A percentile compares a stretch with the other conserved stretches of the same genome.
Conservation (phyloP, 2,329 filamentous ascomycete species). For the Fusarium sp. region DNA sequence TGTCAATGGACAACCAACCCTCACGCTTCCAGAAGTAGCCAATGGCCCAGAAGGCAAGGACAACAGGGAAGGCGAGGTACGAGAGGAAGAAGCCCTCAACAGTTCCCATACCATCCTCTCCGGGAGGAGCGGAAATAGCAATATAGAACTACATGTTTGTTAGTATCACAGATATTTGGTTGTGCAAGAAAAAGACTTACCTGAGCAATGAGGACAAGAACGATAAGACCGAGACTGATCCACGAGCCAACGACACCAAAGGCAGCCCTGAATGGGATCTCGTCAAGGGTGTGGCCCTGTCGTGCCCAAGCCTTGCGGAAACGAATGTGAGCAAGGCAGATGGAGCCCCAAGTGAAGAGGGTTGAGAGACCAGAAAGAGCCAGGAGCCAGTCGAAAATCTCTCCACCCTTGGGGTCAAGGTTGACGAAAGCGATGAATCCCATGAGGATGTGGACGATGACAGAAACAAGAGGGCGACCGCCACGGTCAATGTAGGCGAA, state of each 20-base stretch:
- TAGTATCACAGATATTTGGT: neutral
- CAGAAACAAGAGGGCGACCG: constrained; percentile 61
- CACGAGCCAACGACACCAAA: constrained; percentile 73
- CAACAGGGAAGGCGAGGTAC: constrained; percentile 65
- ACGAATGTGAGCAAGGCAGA: constrained; percentile 71
- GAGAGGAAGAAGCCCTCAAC: constrained; percentile 66
- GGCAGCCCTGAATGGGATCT: constrained; percentile 72
- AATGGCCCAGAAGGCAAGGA: constrained; percentile 65
- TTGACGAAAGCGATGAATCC: constrained; percentile 63
- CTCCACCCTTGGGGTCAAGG: constrained; percentile 57
- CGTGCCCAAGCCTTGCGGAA: constrained; percentile 71
- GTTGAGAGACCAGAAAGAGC: constrained; percentile 71
- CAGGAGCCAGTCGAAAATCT: constrained; percentile 73
- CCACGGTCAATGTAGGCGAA: constrained; percentile 65
- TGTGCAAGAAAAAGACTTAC: constrained; percentile 48
- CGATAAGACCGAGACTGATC: constrained; percentile 68
- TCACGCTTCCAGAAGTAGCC: constrained; percentile 75
- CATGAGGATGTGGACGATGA: constrained; percentile 57
- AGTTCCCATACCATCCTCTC: constrained; percentile 49
- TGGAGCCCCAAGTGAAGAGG: constrained; percentile 74
- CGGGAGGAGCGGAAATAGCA: constrained; percentile 55
- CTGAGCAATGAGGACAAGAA: constrained; percentile 66
- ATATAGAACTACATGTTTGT: constrained; percentile 57
- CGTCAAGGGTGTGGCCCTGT: constrained; percentile 70
- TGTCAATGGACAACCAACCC: constrained; percentile 65